Evolutionary conservation across 768 basidiomycete genomes (phyloP).

Genomic region (Lactifluus pinguis): DNA sequence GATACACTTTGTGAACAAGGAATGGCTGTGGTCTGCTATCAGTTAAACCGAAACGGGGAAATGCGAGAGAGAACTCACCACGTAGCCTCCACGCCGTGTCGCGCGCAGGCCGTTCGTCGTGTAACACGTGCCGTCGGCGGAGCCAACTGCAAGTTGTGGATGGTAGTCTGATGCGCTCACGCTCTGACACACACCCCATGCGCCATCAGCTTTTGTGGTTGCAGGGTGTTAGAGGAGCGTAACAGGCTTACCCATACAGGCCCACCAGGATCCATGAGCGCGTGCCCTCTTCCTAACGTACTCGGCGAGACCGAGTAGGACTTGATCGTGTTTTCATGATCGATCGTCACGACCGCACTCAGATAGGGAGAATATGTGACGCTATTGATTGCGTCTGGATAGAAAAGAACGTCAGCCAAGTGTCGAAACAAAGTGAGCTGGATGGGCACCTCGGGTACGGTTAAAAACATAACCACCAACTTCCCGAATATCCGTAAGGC

Average conservation of each 20-base stretch:
- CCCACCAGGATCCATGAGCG: slow-evolving; percentile 63
- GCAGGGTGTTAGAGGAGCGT: background rate
- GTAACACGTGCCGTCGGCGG: slow-evolving; percentile 73
- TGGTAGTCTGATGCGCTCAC: slow-evolving; percentile 77
- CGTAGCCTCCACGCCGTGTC: slow-evolving; percentile 59
- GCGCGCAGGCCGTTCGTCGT: slow-evolving; percentile 66
- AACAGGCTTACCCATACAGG: slow-evolving; percentile 67
- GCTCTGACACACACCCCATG: slow-evolving; percentile 35
- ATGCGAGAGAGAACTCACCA: slow-evolving; percentile 38
- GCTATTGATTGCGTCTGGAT: slow-evolving; percentile 58
- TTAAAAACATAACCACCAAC: slow-evolving; percentile 59
- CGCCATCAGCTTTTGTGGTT: background rate
- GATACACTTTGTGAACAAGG: slow-evolving; percentile 62
- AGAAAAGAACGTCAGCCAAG: background rate
- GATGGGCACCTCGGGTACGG: slow-evolving; percentile 56
- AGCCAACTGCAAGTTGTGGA: slow-evolving; percentile 72
- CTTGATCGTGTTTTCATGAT: slow-evolving; percentile 77
- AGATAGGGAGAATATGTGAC: slow-evolving; percentile 59
- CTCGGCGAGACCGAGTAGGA: slow-evolving; percentile 61
- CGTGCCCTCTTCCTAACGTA: slow-evolving; percentile 66
- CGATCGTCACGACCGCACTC: slow-evolving; percentile 67
- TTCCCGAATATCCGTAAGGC: slow-evolving; percentile 71
- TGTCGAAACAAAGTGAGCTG: background rate
- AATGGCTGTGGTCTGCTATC: slow-evolving; percentile 44
- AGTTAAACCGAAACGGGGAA: background rate